Evolutionary conservation across 192 early-diverging fungal genomes (phyloP).

Genomic region (Backusella westeae): DNA sequence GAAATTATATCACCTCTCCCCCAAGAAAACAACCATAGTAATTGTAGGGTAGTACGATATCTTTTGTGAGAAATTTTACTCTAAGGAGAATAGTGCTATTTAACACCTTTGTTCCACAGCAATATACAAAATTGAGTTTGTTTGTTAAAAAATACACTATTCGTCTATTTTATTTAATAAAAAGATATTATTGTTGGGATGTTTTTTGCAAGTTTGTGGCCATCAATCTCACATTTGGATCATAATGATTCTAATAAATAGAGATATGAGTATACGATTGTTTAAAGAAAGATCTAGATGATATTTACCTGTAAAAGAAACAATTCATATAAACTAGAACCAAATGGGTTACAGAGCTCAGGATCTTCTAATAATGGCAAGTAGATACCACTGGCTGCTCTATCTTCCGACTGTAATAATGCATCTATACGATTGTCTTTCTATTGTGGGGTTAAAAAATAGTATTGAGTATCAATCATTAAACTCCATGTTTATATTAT

Average conservation of each 20-base stretch:
- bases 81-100: neutral
- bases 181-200: neutral
- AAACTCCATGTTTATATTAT: neutral
- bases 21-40: neutral
- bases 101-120: neutral
- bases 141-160: neutral
- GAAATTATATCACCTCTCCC: neutral
- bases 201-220: slow-evolving; percentile 39
- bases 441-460: slow-evolving; percentile 19
- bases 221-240: slow-evolving; percentile 49
- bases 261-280: neutral
- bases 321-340: slow-evolving; percentile 87
- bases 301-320: slow-evolving; percentile 65
- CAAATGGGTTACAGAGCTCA: slow-evolving; percentile 94
- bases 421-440: slow-evolving; percentile 53
- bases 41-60: neutral
- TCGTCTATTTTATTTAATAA: neutral
- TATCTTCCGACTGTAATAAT: slow-evolving; percentile 51
- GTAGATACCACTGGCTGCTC: slow-evolving; percentile 74
- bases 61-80: neutral
- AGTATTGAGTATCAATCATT: neutral
- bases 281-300: neutral
- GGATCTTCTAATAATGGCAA: slow-evolving; percentile 81
- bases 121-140: neutral
- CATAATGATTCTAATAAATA: slow-evolving; percentile 49